phyloP scores from a whole-genome alignment of 1,284 basidiomycete genomes.

The Ganoderma boninense region DNA sequence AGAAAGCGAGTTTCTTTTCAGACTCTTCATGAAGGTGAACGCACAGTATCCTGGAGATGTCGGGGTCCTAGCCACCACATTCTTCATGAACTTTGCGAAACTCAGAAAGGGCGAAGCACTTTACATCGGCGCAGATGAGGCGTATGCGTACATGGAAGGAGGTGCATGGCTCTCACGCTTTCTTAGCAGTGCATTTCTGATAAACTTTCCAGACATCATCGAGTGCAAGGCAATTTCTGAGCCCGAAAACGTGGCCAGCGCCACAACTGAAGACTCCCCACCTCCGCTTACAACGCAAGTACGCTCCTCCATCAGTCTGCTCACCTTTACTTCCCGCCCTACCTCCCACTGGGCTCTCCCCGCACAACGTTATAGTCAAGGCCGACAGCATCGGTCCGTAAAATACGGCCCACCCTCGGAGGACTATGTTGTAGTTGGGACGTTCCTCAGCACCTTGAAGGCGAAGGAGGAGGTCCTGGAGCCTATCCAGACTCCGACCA shows the following conservation, averaged over 20 bases:
- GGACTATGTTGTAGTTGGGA: constrained; percentile 90
- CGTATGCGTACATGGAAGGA: constrained; percentile 94
- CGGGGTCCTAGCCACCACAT: constrained; percentile 86
- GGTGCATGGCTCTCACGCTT: constrained; percentile 54
- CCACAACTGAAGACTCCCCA: constrained; percentile 83
- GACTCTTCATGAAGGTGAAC: constrained; percentile 78
- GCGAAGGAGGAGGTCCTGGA: constrained; percentile 57
- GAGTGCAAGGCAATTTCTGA: constrained; percentile 94
- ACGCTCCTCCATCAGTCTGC: constrained; percentile 83
- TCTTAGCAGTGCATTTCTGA: background rate
- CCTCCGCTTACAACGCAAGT: constrained; percentile 84
- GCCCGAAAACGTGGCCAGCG: constrained; percentile 94
- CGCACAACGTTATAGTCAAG: constrained; percentile 56
- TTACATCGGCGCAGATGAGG: constrained; percentile 94
- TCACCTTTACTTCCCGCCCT: constrained; percentile 85
- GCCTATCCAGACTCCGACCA: constrained; percentile 81
- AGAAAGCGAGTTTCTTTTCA: constrained; percentile 49
- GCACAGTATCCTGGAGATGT: constrained; percentile 90
- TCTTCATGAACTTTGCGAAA: constrained; percentile 87
- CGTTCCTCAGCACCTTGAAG: constrained; percentile 55
- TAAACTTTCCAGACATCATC: constrained; percentile 77
- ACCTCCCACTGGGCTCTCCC: constrained; percentile 75
- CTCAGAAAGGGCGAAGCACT: constrained; percentile 88
- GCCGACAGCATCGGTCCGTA: constrained; percentile 42
- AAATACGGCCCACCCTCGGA: constrained; percentile 93